Percentiles rank a stretch among this genome's conserved stretches.
Conservation (phyloP, 495 filamentous ascomycete species). For the Xylaria flabelliformis region DNA sequence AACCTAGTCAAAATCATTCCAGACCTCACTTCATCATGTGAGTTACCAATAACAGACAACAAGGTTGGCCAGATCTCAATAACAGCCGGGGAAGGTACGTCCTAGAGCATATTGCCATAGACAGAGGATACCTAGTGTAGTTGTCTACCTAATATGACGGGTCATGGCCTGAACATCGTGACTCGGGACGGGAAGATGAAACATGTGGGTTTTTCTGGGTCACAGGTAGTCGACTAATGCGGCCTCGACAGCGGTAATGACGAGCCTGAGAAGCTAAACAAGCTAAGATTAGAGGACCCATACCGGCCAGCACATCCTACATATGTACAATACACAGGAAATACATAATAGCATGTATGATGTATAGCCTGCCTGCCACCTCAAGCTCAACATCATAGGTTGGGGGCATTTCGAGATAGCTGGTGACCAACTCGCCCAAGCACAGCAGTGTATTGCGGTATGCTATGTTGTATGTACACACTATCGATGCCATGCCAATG, state of each 20-base stretch:
- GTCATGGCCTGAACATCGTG: constrained; percentile 17
- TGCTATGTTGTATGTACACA: background rate
- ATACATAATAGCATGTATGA: constrained; percentile 23
- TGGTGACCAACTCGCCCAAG: background rate
- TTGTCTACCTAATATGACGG: background rate
- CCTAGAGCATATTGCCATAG: background rate
- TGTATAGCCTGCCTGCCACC: constrained; percentile 17
- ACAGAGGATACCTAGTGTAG: background rate
- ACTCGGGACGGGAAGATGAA: constrained; percentile 28
- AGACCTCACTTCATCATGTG: constrained; percentile 9
- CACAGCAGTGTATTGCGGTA: background rate
- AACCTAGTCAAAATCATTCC: constrained; percentile 10
- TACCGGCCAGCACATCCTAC: constrained; percentile 29
- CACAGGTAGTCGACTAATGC: constrained; percentile 22
- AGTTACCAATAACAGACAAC: background rate
- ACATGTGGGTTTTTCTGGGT: constrained; percentile 28
- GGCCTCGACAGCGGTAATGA: constrained; percentile 29
- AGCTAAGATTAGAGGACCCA: constrained; percentile 27
- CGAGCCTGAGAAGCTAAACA: constrained; percentile 25
- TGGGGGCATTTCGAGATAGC: constrained; percentile 4
- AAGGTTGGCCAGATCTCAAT: background rate
- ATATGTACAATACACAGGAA: constrained; percentile 14
- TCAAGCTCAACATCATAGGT: constrained; percentile 8
- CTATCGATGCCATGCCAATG: background rate
- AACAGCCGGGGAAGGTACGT: background rate